Evolutionary conservation across 306 rosid genomes (phyloP).

Genomic region (Crataegus laevigata): DNA sequence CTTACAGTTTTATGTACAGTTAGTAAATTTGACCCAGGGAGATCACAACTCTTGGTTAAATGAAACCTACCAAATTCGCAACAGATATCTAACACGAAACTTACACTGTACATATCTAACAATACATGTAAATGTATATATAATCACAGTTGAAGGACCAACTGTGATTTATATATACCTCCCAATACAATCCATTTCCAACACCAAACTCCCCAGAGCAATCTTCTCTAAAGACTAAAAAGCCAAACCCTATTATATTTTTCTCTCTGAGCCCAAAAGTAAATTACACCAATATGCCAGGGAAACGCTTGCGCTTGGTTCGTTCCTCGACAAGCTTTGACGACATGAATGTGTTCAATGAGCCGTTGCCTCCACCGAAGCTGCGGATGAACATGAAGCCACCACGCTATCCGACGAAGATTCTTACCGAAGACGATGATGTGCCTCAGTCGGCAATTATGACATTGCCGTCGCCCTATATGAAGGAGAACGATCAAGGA

Average conservation of each 20-base stretch:
- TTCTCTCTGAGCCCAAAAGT: neutral
- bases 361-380: neutral
- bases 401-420: neutral
- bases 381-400: neutral
- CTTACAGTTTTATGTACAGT: neutral
- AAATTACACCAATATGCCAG: neutral
- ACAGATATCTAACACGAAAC: neutral
- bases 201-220: neutral
- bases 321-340: slow-evolving; percentile 1
- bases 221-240: neutral
- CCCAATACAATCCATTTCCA: neutral
- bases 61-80: neutral
- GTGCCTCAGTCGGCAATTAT: neutral
- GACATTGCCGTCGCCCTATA: neutral
- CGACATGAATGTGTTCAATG: neutral
- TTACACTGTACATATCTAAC: neutral
- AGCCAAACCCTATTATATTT: neutral
- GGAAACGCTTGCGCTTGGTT: slow-evolving; percentile 9
- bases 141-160: neutral
- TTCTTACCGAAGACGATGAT: neutral
- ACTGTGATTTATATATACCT: neutral
- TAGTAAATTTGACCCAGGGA: neutral
- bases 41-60: neutral
- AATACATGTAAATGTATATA: neutral
- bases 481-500: neutral